Evolutionary conservation across 345 rosid genomes (phyloP), one percentile per base, ranked within the genome.

Genomic region (Theobroma cacao): DNA sequence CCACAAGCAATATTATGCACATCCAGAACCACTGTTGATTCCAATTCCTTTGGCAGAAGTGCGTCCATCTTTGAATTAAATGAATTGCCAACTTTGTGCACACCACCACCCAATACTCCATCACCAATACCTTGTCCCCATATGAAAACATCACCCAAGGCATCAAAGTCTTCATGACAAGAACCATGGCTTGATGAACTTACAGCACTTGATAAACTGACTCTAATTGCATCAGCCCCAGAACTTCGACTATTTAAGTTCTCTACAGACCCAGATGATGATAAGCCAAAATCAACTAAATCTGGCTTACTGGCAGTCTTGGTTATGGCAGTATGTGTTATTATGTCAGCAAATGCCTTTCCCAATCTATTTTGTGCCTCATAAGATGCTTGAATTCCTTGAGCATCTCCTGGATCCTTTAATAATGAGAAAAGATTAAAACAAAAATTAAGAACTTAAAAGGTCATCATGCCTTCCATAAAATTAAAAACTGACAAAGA

Each of bases 121-220:
- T 85, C 87, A 22, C 86, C 84, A 79, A 80, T 75, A 79, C 93
- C 92, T 90, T 93, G 94, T 86, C 98, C 98, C 98, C 98, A 95
- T 7, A 90, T 80, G 84, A 90, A 93, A 85, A 91, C 91, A 84
- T 95, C 98, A 65, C 95, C 93, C 56, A 95, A 63, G 63, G 94
- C 91, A 89, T 95, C 95, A 79, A 89, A 91, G 76, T 89, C 97
- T 77, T 90, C 95, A 69, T 77, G 93, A 79, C 10, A 89, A 52
- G 98, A 93, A 64, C 95, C 92, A 22, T 91, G 98, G 88, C 98
- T 95, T 41, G 94, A 93, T 26, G 93, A 92, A 75, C 98, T 95
- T 34, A 92, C 84, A 74, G 86, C 93, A 83, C 95, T 93, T 20
- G 98, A 95, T 84, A 91, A 84, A 83, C 98, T 95, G 65, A 91